Percentiles rank a stretch among this genome's conserved stretches.
These are phyloP conservation scores for Phymatotrichopsis omnivora DNA, from an alignment of 2,329 filamentous ascomycete species.

Conservation along the genomic window DNA sequence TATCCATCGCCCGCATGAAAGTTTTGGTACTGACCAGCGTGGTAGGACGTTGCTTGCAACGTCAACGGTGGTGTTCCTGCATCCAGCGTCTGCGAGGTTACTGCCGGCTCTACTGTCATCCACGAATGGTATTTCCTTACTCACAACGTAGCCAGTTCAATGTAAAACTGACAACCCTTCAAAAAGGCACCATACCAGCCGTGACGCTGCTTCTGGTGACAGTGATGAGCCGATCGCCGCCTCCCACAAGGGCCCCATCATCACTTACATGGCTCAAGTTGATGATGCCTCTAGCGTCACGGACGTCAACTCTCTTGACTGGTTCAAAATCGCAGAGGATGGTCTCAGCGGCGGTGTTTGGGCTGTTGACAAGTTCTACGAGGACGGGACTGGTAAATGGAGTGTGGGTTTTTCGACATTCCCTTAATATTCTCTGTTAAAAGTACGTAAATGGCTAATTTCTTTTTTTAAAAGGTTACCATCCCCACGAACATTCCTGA, in stretches of 20 bases:
- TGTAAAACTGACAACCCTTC: no score
- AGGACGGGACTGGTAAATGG: conserved; percentile 37
- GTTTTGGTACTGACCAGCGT: no score
- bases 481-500: conserved; percentile 36
- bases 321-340: conserved; percentile 35
- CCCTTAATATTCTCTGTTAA: no score
- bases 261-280: conserved; percentile 29
- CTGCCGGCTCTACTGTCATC: conserved; percentile 20
- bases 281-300: conserved; percentile 41
- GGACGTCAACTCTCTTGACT: conserved; percentile 32
- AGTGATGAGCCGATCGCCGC: conserved; percentile 17
- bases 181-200: conserved; percentile 40
- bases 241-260: conserved; percentile 43
- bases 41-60: conserved; percentile 28
- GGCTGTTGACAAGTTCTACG: conserved; percentile 39
- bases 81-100: conserved; percentile 13
- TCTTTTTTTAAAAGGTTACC: conserved; percentile 34
- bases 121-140: no score
- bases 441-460: neutral
- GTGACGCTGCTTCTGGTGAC: conserved; percentile 36
- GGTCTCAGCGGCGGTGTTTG: conserved; percentile 34
- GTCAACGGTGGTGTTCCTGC: conserved; percentile 22
- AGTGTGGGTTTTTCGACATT: no score
- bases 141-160: no score
- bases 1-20: no score